A percentile compares a stretch with the other conserved stretches of the same genome.
Evolutionary conservation across 768 basidiomycete species (phyloP).

Genomic region (Lactarius psammicola): DNA sequence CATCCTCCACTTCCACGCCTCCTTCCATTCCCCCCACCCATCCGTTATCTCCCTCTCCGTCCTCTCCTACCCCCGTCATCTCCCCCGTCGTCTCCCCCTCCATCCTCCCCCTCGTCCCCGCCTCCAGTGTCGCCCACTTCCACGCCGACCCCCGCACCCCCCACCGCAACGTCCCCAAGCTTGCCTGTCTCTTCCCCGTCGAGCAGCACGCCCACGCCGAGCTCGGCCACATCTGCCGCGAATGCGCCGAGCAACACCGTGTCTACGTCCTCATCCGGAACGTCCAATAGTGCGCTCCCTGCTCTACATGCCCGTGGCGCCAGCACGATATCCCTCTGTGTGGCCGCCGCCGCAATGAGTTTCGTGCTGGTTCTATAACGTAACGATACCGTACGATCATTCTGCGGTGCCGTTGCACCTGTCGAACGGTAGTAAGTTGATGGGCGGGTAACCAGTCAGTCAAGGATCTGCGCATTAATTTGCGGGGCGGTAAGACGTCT

Average conservation of each 20-base stretch:
- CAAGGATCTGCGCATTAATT: background rate
- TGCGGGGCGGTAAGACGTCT: background rate
- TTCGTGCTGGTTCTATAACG: constrained; percentile 4
- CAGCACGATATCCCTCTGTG: background rate
- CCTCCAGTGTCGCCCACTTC: background rate
- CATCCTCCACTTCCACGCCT: background rate
- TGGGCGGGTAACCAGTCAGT: background rate
- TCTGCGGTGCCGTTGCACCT: background rate
- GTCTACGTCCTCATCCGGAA: background rate
- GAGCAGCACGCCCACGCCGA: background rate
- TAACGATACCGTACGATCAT: background rate
- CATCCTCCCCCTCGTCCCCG: background rate
- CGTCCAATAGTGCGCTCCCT: constrained; percentile 2
- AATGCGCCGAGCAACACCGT: background rate
- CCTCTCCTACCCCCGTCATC: too few relatives aligned
- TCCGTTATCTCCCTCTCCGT: background rate
- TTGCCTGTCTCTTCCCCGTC: background rate
- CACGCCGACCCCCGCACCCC: background rate
- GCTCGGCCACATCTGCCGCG: background rate
- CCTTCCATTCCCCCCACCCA: background rate
- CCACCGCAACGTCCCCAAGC: background rate
- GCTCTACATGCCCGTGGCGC: background rate
- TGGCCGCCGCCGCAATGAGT: background rate
- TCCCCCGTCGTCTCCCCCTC: background rate
- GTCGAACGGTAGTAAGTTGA: background rate